Evolutionary conservation across 2,329 filamentous ascomycete species (phyloP).

Genomic region (Sordariomycetes sp.): DNA sequence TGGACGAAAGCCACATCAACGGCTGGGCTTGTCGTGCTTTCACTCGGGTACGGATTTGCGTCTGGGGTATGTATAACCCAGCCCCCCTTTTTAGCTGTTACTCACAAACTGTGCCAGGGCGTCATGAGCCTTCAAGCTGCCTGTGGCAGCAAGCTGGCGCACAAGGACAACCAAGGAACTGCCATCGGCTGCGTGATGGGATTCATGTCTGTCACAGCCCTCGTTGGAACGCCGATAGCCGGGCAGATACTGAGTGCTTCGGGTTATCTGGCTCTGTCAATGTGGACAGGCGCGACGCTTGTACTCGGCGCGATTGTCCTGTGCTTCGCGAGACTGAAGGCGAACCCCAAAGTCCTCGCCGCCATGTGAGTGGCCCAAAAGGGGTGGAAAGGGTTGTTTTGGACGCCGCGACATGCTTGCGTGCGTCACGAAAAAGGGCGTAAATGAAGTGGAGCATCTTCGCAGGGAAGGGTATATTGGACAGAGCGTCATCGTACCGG

Average conservation of each 20-base stretch:
- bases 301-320: background rate
- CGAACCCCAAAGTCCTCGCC: too few relatives aligned
- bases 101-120: background rate
- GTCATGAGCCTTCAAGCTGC: constrained; percentile 1
- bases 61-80: background rate
- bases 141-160: background rate
- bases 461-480: too few relatives aligned
- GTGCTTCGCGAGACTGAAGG: background rate
- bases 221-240: constrained; percentile 1
- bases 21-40: background rate
- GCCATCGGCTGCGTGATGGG: background rate
- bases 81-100: background rate
- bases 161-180: background rate
- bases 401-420: too few relatives aligned
- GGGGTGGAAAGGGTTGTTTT: too few relatives aligned
- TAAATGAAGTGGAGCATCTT: too few relatives aligned
- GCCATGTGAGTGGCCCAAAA: too few relatives aligned
- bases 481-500: too few relatives aligned
- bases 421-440: too few relatives aligned
- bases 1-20: background rate
- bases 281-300: background rate
- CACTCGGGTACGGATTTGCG: background rate
- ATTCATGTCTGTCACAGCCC: background rate
- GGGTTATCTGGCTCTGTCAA: background rate
- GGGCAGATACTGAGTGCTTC: too few relatives aligned